Conservation (phyloP, 202 grass and related monocot species). For the Digitaria exilis region DNA sequence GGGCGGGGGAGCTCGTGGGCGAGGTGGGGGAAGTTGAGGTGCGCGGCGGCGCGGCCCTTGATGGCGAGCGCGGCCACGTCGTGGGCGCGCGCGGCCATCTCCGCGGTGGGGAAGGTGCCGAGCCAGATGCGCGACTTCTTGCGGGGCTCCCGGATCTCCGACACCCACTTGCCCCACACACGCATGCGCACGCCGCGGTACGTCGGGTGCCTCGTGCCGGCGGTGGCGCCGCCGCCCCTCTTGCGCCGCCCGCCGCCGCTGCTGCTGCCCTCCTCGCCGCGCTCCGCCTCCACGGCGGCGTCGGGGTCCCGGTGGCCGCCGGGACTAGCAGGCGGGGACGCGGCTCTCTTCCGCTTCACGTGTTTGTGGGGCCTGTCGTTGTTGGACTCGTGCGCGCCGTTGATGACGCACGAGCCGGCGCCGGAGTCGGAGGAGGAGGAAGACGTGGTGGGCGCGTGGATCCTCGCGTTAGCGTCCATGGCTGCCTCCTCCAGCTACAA, state of each 20-base stretch:
- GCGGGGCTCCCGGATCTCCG: conserved; percentile 76
- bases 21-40: conserved; percentile 75
- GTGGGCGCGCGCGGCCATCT: conserved; percentile 83
- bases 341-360: conserved; percentile 34
- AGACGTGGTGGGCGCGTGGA: conserved; percentile 43
- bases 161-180: conserved; percentile 85
- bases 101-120: conserved; percentile 69
- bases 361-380: conserved; percentile 20
- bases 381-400: conserved; percentile 28
- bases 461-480: conserved; percentile 48
- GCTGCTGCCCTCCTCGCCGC: no score
- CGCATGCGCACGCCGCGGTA: conserved; percentile 71
- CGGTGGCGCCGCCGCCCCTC: conserved; percentile 11
- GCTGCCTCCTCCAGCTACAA: not conserved
- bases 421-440: conserved; percentile 29
- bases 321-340: not conserved
- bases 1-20: conserved; percentile 38
- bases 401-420: conserved; percentile 35
- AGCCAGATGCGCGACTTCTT: conserved; percentile 92
- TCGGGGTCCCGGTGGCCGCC: not conserved
- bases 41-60: conserved; percentile 60
- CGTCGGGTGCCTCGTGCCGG: conserved; percentile 47
- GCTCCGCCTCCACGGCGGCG: not conserved
- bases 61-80: conserved; percentile 69
- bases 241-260: conserved; percentile 19